phyloP scores from a whole-genome alignment of 148 eudicot species.

The Selenicereus undatus region DNA sequence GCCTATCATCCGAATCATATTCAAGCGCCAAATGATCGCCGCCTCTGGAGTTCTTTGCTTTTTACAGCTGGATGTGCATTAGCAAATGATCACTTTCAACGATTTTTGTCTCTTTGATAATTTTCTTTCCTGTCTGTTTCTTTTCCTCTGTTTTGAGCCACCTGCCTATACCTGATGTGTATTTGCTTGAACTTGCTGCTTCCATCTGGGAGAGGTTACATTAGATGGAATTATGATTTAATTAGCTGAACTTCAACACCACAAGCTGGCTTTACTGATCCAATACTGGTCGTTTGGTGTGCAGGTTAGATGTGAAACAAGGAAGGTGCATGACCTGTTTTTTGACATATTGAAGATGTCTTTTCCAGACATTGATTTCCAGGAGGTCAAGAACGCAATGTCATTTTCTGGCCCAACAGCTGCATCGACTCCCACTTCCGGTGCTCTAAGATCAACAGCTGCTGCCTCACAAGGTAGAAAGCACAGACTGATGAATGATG shows the following conservation, averaged over 20 bases:
- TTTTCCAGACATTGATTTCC: constrained; percentile 72
- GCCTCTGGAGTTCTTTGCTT: not conserved
- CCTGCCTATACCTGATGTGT: not conserved
- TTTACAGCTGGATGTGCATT: not conserved
- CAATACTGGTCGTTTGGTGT: constrained; percentile 10
- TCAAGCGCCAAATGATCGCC: not conserved
- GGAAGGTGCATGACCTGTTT: constrained; percentile 84
- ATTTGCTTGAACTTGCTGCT: not conserved
- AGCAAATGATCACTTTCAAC: not conserved
- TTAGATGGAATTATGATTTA: not conserved
- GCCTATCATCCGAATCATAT: not conserved
- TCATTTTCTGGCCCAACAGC: constrained; percentile 52
- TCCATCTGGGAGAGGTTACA: too few species aligned
- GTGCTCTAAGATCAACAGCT: constrained; percentile 43
- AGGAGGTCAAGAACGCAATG: constrained; percentile 62
- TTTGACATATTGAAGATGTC: constrained; percentile 70
- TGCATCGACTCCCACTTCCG: constrained; percentile 38
- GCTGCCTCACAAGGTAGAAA: constrained; percentile 52
- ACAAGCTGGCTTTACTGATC: not conserved
- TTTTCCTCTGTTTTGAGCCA: not conserved
- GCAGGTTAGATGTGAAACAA: constrained; percentile 90
- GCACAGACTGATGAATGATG: constrained; percentile 52
- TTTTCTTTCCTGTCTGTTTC: not conserved
- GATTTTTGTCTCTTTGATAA: not conserved
- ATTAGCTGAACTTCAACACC: too few species aligned